phyloP scores from a whole-genome alignment of 352 stramenopile genomes.

The Achlya hypogyna region DNA sequence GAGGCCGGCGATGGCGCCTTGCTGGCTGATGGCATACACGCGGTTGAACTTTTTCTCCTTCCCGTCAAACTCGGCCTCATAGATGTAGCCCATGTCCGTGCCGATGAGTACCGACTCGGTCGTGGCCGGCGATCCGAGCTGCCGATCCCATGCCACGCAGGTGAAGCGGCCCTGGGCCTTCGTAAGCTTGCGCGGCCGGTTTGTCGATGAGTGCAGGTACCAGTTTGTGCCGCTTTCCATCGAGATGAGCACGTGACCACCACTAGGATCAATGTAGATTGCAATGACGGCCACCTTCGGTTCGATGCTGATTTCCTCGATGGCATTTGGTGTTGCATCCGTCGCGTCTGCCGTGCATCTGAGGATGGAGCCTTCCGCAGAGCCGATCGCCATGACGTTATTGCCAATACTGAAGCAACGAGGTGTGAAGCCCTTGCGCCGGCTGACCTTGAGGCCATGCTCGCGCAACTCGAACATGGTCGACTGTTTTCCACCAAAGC shows the following conservation, averaged over 20 bases:
- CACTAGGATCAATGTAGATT: slow-evolving; percentile 76
- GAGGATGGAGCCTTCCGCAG: slow-evolving; percentile 69
- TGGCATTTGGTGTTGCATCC: slow-evolving; percentile 34
- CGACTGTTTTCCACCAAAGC: slow-evolving; percentile 13
- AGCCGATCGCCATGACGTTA: slow-evolving; percentile 71
- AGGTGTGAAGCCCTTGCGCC: slow-evolving; percentile 77
- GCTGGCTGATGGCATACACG: slow-evolving; percentile 85
- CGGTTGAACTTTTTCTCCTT: slow-evolving; percentile 83
- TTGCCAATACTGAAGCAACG: slow-evolving; percentile 75
- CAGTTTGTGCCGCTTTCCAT: slow-evolving; percentile 86
- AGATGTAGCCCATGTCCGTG: slow-evolving; percentile 67
- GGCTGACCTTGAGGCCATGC: slow-evolving; percentile 76
- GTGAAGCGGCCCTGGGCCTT: slow-evolving; percentile 74
- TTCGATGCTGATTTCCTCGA: slow-evolving; percentile 87
- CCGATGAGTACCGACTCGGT: slow-evolving; percentile 70
- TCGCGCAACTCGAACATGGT: slow-evolving; percentile 84
- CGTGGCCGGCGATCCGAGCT: slow-evolving; percentile 46
- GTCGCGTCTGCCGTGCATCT: slow-evolving; percentile 71
- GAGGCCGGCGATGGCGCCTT: slow-evolving; percentile 69
- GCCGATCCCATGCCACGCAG: slow-evolving; percentile 74
- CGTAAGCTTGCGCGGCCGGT: slow-evolving; percentile 78
- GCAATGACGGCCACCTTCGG: slow-evolving; percentile 70
- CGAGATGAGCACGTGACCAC: slow-evolving; percentile 66
- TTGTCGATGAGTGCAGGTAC: slow-evolving; percentile 66
- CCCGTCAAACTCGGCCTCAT: slow-evolving; percentile 77